Evolutionary conservation across 768 basidiomycete genomes (phyloP).

Genomic region (Amanita subjunquillea): DNA sequence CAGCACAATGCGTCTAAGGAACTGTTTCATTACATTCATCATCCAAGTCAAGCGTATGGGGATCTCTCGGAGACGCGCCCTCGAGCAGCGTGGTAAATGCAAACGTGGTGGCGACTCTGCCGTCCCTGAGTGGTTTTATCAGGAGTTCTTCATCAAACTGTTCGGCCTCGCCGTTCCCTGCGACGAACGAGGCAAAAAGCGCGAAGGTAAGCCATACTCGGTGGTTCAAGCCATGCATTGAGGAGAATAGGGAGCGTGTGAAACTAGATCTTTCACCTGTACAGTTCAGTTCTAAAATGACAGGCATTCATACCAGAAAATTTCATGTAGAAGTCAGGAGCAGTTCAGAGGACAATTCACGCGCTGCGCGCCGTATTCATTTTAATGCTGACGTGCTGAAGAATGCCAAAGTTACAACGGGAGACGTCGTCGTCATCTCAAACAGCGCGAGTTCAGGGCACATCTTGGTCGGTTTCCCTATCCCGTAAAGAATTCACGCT

Average conservation of each 20-base stretch:
- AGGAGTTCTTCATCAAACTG: constrained; percentile 36
- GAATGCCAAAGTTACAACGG: neutral
- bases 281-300: neutral
- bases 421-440: too few species aligned
- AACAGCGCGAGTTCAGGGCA: constrained; percentile 21
- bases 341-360: constrained; percentile 23
- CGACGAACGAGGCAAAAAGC: constrained; percentile 11
- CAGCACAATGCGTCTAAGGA: neutral
- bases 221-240: neutral
- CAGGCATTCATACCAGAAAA: constrained; percentile 12
- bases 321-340: constrained; percentile 31
- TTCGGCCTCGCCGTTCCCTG: constrained; percentile 21
- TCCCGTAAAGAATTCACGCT: neutral
- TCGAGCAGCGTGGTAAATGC: constrained; percentile 60
- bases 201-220: constrained; percentile 8
- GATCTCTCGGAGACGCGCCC: constrained; percentile 45
- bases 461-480: constrained; percentile 14
- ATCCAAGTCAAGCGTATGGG: constrained; percentile 16
- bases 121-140: constrained; percentile 58
- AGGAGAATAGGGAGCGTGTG: neutral
- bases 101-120: constrained; percentile 74
- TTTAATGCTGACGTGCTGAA: too few species aligned
- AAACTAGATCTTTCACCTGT: too few species aligned
- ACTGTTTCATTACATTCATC: constrained; percentile 3
- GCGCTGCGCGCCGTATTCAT: too few species aligned